These are phyloP conservation scores for Beauveria sp. DNA, from an alignment of 2,329 filamentous ascomycete genomes.

Conservation along the genomic window DNA sequence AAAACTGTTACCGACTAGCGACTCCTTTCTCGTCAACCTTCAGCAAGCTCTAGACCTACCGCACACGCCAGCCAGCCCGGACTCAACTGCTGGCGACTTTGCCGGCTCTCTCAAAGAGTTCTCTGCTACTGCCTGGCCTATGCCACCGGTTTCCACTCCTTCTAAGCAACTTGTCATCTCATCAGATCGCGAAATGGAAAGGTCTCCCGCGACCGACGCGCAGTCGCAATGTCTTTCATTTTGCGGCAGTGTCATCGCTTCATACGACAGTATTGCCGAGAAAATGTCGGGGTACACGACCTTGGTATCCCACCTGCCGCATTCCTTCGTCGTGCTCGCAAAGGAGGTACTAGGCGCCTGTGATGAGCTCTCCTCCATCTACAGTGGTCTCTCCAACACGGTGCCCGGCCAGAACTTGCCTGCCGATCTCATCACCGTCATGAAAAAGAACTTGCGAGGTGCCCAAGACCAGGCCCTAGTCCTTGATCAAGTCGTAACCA, in stretches of 20 bases:
- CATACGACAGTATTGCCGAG: neutral
- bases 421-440: conserved; percentile 52
- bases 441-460: conserved; percentile 56
- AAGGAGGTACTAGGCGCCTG: conserved; percentile 61
- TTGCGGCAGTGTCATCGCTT: neutral
- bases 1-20: neutral
- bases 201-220: neutral
- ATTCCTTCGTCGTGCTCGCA: conserved; percentile 35
- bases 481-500: conserved; percentile 56
- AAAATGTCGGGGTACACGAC: neutral
- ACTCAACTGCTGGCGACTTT: neutral
- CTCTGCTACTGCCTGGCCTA: neutral
- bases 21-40: neutral
- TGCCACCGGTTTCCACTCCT: neutral
- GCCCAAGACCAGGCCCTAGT: conserved; percentile 53
- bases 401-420: conserved; percentile 47
- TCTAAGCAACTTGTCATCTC: neutral
- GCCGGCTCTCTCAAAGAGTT: neutral
- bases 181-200: neutral
- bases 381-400: conserved; percentile 54
- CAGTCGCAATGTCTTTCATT: neutral
- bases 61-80: neutral
- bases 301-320: conserved; percentile 30
- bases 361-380: conserved; percentile 60
- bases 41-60: neutral